A percentile compares a stretch with the other conserved stretches of the same genome.
Evolutionary conservation across 345 rosid genomes (phyloP).

Genomic region (Anacardium occidentale): DNA sequence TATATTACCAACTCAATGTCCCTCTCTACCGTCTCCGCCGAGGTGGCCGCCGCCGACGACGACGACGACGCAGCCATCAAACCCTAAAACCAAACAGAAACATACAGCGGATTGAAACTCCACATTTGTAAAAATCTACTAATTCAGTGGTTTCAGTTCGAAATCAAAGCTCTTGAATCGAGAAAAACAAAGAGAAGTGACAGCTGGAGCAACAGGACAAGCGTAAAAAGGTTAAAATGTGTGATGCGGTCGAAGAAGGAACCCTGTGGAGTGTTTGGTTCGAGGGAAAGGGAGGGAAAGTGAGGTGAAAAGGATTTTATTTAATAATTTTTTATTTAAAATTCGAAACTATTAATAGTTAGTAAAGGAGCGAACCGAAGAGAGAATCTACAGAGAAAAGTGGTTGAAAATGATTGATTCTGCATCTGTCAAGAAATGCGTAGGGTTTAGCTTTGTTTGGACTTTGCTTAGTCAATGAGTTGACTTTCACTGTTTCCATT

Average conservation of each 20-base stretch:
- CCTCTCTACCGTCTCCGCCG: constrained; percentile 44
- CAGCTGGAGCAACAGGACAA: constrained; percentile 6
- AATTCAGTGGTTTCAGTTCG: background rate
- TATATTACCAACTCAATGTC: constrained; percentile 55
- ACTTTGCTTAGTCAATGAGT: constrained; percentile 12
- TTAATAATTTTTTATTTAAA: background rate
- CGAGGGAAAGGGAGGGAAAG: constrained; percentile 28
- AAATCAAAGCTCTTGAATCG: constrained; percentile 2
- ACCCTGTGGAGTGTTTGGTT: constrained; percentile 20
- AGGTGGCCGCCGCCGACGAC: constrained; percentile 32
- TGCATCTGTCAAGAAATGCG: constrained; percentile 6
- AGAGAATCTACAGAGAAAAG: constrained; percentile 33
- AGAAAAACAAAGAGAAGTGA: constrained; percentile 15
- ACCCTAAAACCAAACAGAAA: constrained; percentile 16
- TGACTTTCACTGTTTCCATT: constrained; percentile 13
- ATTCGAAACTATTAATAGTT: background rate
- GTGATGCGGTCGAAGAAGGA: constrained; percentile 16
- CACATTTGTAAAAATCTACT: constrained; percentile 7
- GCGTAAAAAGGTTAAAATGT: constrained; percentile 6
- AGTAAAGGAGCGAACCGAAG: constrained; percentile 8
- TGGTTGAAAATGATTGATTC: constrained; percentile 36
- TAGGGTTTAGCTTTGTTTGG: constrained; percentile 6
- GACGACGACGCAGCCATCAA: constrained; percentile 34
- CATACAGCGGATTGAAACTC: constrained; percentile 1
- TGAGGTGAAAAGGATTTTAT: background rate